Evolutionary conservation across 2,329 filamentous ascomycete species (phyloP).

Genomic region (Fusarium secorum): DNA sequence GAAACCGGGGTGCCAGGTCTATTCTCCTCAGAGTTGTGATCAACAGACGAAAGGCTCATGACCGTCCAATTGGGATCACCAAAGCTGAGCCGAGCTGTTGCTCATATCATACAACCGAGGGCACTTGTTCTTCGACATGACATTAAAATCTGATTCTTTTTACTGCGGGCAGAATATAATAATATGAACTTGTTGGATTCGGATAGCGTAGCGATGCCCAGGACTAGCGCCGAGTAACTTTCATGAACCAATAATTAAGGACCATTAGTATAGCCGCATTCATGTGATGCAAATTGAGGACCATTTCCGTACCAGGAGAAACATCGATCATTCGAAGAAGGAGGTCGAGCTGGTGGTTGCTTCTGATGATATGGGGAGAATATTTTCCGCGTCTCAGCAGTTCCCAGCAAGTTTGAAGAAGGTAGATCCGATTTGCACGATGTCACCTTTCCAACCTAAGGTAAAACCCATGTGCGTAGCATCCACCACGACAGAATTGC

Average conservation of each 20-base stretch:
- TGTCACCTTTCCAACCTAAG: slow-evolving; percentile 37
- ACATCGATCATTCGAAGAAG: slow-evolving; percentile 2
- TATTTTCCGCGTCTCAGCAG: slow-evolving; percentile 30
- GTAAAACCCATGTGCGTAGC: slow-evolving; percentile 20
- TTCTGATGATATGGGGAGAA: slow-evolving; percentile 19
- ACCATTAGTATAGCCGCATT: neutral
- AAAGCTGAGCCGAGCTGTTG: slow-evolving; percentile 9
- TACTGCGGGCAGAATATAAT: slow-evolving; percentile 2
- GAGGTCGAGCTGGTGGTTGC: slow-evolving; percentile 3
- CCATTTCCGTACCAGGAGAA: neutral
- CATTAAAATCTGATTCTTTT: slow-evolving; percentile 1
- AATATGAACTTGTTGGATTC: slow-evolving; percentile 18
- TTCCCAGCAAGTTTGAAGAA: slow-evolving; percentile 13
- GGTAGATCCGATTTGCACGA: slow-evolving; percentile 41
- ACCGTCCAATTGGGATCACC: slow-evolving; percentile 10
- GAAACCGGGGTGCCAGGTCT: slow-evolving; percentile 26
- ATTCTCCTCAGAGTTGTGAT: slow-evolving; percentile 29
- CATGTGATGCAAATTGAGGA: neutral
- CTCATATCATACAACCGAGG: neutral
- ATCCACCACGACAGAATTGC: neutral
- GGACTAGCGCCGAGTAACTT: neutral
- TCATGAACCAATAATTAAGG: neutral
- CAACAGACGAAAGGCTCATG: slow-evolving; percentile 9
- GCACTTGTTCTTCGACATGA: neutral
- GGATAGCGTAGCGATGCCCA: slow-evolving; percentile 13